A percentile compares a stretch with the other conserved stretches of the same genome.
Evolutionary conservation across 106 monocot species (phyloP).

Genomic region (Vanilla planifolia): DNA sequence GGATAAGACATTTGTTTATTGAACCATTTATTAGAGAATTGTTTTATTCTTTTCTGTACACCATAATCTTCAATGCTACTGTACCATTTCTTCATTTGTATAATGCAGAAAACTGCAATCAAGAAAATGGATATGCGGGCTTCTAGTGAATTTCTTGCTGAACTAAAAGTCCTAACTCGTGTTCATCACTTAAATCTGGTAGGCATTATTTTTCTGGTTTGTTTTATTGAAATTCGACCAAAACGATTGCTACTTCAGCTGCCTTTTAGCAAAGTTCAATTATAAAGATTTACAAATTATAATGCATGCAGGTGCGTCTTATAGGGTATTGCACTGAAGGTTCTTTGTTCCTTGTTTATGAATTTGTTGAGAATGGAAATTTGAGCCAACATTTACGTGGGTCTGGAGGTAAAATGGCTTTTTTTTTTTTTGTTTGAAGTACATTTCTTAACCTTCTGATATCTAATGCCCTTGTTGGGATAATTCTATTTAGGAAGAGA

Average conservation of each 20-base stretch:
- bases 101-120: constrained; percentile 63
- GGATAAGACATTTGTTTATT: too few species aligned
- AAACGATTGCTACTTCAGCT: too few species aligned
- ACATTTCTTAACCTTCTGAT: too few species aligned
- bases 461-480: not conserved
- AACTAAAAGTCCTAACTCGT: constrained; percentile 53
- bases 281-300: too few species aligned
- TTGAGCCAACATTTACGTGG: constrained; percentile 32
- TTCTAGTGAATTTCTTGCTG: constrained; percentile 48
- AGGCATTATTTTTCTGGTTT: too few species aligned
- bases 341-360: constrained; percentile 49
- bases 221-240: too few species aligned
- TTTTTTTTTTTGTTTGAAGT: not conserved
- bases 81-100: not conserved
- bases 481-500: constrained; percentile 28
- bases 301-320: constrained; percentile 37
- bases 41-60: not conserved
- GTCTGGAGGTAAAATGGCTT: not conserved
- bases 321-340: constrained; percentile 45
- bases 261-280: too few species aligned
- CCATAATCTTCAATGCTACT: not conserved
- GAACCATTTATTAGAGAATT: not conserved
- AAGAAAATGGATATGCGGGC: constrained; percentile 71
- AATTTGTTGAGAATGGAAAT: constrained; percentile 59
- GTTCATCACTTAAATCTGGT: constrained; percentile 77